These are phyloP conservation scores for Gastrolobium bilobum DNA, from an alignment of 306 rosid genomes.

Conservation along the genomic window DNA sequence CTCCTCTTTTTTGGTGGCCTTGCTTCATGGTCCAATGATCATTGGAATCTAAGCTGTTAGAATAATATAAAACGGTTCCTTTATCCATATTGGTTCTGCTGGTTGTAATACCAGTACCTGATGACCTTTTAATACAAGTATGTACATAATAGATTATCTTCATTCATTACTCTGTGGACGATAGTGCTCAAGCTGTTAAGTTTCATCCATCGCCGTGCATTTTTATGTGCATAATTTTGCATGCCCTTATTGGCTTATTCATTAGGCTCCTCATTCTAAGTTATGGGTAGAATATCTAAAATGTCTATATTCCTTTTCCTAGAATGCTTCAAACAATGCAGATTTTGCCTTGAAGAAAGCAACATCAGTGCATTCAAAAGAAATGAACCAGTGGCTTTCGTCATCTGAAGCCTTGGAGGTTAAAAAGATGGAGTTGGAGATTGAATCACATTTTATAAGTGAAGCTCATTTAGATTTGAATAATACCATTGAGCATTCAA, in stretches of 20 bases:
- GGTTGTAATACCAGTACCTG: not conserved
- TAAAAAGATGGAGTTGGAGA: constrained; percentile 81
- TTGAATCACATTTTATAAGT: constrained; percentile 69
- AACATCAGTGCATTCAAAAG: constrained; percentile 56
- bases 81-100: not conserved
- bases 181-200: constrained; percentile 22
- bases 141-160: constrained; percentile 19
- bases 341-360: constrained; percentile 61
- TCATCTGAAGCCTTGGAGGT: constrained; percentile 76
- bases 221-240: constrained; percentile 14
- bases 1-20: not conserved
- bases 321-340: constrained; percentile 75
- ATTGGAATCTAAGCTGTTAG: constrained; percentile 6
- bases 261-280: constrained; percentile 33
- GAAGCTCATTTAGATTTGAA: constrained; percentile 67
- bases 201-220: constrained; percentile 3
- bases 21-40: not conserved
- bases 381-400: constrained; percentile 66
- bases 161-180: constrained; percentile 2
- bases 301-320: constrained; percentile 26
- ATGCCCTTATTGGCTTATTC: constrained; percentile 28
- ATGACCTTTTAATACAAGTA: constrained; percentile 34
- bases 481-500: constrained; percentile 65
- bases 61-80: constrained; percentile 22
- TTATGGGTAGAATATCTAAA: constrained; percentile 38